Evolutionary conservation across 2,329 filamentous ascomycete species (phyloP).

Genomic region (Penicillium aurantiogriseum): DNA sequence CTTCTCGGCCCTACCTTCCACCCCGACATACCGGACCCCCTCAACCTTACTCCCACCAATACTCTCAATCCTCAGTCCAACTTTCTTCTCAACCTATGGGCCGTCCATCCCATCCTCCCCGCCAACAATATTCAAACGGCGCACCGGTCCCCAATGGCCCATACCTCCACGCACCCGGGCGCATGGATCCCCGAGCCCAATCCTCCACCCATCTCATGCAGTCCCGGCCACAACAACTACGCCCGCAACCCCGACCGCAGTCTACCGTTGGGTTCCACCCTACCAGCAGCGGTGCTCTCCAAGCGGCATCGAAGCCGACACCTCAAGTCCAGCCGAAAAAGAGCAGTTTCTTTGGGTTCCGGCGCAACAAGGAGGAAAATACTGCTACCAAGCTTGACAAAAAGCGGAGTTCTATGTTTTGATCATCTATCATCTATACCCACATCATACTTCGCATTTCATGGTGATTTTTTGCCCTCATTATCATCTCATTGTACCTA

Average conservation of each 20-base stretch:
- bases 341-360: conserved; percentile 48
- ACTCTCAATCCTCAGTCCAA: conserved; percentile 25
- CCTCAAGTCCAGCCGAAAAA: conserved; percentile 40
- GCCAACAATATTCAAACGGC: conserved; percentile 13
- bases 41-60: conserved; percentile 16
- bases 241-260: conserved; percentile 14
- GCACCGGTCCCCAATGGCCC: conserved; percentile 16
- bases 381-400: conserved; percentile 38
- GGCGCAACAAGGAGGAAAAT: conserved; percentile 35
- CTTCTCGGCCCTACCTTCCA: conserved; percentile 19
- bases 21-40: conserved; percentile 18
- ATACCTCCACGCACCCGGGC: conserved; percentile 17
- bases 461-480: not conserved
- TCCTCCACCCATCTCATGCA: conserved; percentile 22
- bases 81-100: conserved; percentile 9
- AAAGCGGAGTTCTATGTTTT: conserved; percentile 51
- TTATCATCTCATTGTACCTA: not conserved
- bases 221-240: conserved; percentile 13
- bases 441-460: not conserved
- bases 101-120: conserved; percentile 17
- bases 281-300: conserved; percentile 15
- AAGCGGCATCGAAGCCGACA: conserved; percentile 1
- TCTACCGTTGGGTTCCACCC: conserved; percentile 20
- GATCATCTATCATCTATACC: conserved; percentile 11
- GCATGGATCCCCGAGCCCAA: conserved; percentile 19